Percentiles rank a stretch among this genome's conserved stretches.
Evolutionary conservation across 129 eudicot species (phyloP).

Genomic region (Helianthus annuus): HanXRQr2.0-SUNRISE NC_035449.2:49511961-49512460

Average conservation of each 20-base stretch:
- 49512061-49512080: slow-evolving; percentile 50
- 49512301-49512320: slow-evolving; percentile 70
- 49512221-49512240: slow-evolving; percentile 72
- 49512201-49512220: slow-evolving; percentile 58
- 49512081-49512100: slow-evolving; percentile 48
- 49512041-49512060: slow-evolving; percentile 70
- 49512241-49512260: slow-evolving; percentile 80
- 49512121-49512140: slow-evolving; percentile 63
- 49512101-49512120: slow-evolving; percentile 53
- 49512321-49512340: not conserved
- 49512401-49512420: slow-evolving; percentile 55
- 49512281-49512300: slow-evolving; percentile 48
- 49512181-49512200: slow-evolving; percentile 51
- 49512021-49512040: slow-evolving; percentile 84
- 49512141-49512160: slow-evolving; percentile 79
- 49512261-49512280: slow-evolving; percentile 63
- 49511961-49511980: slow-evolving; percentile 5
- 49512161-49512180: slow-evolving; percentile 66
- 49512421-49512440: slow-evolving; percentile 10
- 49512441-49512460: slow-evolving; percentile 51
- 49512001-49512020: slow-evolving; percentile 54
- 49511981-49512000: slow-evolving; percentile 81
- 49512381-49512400: slow-evolving; percentile 65
- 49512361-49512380: slow-evolving; percentile 25
- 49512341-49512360: slow-evolving; percentile 23